Conservation (phyloP, 805 yeast species). For the Tetrapisispora fleetii region DNA sequence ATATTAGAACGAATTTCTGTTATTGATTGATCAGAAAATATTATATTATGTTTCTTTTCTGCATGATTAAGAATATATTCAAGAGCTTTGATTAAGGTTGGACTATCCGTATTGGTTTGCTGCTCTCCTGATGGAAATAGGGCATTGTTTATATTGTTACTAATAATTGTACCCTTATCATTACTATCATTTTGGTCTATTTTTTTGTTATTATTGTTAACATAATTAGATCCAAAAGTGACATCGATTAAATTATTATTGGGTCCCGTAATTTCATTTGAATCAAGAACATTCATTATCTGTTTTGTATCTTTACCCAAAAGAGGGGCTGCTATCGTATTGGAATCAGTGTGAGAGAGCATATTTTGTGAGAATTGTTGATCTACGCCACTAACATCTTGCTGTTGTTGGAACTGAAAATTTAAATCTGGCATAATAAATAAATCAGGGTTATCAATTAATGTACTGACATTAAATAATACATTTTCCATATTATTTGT, state of each 20-base stretch:
- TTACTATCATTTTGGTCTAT: background rate
- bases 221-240: background rate
- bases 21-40: constrained; percentile 2
- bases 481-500: background rate
- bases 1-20: constrained; percentile 3
- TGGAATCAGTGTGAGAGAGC: background rate
- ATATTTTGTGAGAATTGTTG: background rate
- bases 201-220: too few species aligned
- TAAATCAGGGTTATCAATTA: constrained; percentile 24
- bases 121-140: background rate
- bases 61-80: constrained; percentile 1
- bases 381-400: background rate
- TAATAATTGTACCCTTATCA: background rate
- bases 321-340: background rate
- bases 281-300: too few species aligned
- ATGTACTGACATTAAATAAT: constrained; percentile 19
- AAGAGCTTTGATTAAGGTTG: background rate
- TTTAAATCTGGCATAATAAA: constrained; percentile 10
- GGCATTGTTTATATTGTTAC: background rate
- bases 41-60: background rate
- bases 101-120: background rate
- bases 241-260: too few species aligned
- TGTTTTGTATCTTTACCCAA: background rate
- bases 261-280: too few species aligned
- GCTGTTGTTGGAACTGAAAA: background rate